Evolutionary conservation across 2,329 filamentous ascomycete species (phyloP).

Genomic region (Neurospora sp.): DNA sequence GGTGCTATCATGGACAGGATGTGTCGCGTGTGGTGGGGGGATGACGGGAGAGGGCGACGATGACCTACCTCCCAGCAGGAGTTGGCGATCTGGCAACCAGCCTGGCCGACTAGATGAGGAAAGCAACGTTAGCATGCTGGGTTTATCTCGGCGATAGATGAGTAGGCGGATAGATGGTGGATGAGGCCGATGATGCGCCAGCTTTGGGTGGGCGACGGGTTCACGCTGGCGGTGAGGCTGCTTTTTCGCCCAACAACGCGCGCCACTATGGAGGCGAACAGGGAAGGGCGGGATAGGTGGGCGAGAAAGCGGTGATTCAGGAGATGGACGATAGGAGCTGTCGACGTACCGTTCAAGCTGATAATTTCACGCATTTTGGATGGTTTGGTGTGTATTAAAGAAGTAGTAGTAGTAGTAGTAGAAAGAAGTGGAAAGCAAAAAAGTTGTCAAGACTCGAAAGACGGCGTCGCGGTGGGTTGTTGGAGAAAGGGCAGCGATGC

Average conservation of each 20-base stretch:
- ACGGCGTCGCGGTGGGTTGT: conserved; percentile 7
- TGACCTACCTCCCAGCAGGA: conserved; percentile 94
- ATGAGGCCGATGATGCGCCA: background rate
- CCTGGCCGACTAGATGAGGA: conserved; percentile 74
- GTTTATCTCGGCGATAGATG: background rate
- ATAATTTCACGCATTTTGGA: conserved; percentile 21
- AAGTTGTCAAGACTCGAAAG: conserved; percentile 10
- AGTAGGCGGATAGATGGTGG: background rate
- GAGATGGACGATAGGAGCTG: background rate
- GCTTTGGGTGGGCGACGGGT: background rate
- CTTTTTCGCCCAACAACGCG: conserved; percentile 2
- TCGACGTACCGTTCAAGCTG: conserved; percentile 21
- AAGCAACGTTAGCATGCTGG: conserved; percentile 13
- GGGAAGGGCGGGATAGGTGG: background rate
- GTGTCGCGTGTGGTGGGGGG: background rate
- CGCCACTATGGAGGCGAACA: conserved; percentile 12
- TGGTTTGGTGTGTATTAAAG: background rate
- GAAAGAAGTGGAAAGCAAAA: conserved; percentile 9
- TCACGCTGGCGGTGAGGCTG: conserved; percentile 1
- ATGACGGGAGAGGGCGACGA: background rate
- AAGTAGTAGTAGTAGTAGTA: background rate
- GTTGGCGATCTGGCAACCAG: conserved; percentile 99
- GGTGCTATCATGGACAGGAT: background rate
- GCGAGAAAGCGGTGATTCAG: conserved; percentile 1
- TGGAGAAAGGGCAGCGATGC: background rate